A percentile compares a stretch with the other conserved stretches of the same genome.
Evolutionary conservation across 805 yeast genomes (phyloP).

Genomic region (Sungouiozyma intestinalis): DNA sequence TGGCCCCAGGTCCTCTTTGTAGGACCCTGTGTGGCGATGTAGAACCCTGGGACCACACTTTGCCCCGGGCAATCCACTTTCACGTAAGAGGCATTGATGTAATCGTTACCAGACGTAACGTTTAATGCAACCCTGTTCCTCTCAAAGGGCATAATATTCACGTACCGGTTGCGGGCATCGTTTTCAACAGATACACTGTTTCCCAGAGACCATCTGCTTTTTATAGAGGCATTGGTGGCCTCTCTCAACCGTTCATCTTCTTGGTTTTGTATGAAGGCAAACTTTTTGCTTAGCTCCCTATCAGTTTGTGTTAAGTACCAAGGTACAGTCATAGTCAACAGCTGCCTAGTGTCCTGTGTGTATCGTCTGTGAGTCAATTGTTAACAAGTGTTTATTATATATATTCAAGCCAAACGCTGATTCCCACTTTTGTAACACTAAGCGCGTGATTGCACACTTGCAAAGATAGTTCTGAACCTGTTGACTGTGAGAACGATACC

Average conservation of each 20-base stretch:
- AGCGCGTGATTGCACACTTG: too few species aligned
- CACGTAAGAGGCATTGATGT: constrained; percentile 78
- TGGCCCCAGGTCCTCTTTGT: constrained; percentile 60
- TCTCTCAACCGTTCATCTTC: constrained; percentile 33
- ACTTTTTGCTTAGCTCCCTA: constrained; percentile 20
- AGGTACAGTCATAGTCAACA: constrained; percentile 6
- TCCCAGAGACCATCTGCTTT: constrained; percentile 26
- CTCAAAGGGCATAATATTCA: constrained; percentile 59
- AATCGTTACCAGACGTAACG: constrained; percentile 36
- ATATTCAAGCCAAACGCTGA: neutral
- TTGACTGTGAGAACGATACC: too few species aligned
- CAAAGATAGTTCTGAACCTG: too few species aligned
- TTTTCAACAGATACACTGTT: constrained; percentile 17
- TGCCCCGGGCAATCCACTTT: constrained; percentile 21
- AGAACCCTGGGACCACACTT: constrained; percentile 26
- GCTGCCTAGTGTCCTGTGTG: neutral
- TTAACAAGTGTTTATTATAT: neutral
- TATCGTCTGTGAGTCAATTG: neutral
- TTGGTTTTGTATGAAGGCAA: constrained; percentile 26
- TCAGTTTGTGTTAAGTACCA: constrained; percentile 23
- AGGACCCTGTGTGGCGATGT: constrained; percentile 77
- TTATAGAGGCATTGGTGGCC: constrained; percentile 21
- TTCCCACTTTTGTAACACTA: too few species aligned
- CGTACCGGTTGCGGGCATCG: constrained; percentile 44
- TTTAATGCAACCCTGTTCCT: constrained; percentile 40